A percentile compares a stretch with the other conserved stretches of the same genome.
Conservation (phyloP, 352 stramenopile species). For the Phytophthora idaei region DNA sequence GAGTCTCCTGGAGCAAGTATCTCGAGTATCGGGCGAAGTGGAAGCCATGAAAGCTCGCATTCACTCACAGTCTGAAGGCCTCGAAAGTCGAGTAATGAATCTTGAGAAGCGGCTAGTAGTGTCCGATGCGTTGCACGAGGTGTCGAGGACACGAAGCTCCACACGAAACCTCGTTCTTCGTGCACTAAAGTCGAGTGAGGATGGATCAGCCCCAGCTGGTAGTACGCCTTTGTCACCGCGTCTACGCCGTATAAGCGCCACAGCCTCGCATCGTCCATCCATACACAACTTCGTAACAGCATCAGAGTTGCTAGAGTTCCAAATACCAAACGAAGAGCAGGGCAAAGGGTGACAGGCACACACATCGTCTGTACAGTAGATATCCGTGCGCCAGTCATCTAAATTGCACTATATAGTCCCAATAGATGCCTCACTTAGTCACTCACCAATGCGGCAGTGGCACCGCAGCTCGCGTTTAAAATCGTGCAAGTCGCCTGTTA, state of each 20-base stretch:
- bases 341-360: conserved; percentile 23
- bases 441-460: conserved; percentile 39
- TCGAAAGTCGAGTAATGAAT: conserved; percentile 44
- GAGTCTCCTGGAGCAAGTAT: conserved; percentile 57
- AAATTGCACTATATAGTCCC: too few relatives aligned
- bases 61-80: conserved; percentile 46
- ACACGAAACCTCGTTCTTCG: conserved; percentile 25
- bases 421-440: conserved; percentile 22
- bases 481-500: conserved; percentile 53
- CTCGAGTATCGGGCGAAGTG: conserved; percentile 58
- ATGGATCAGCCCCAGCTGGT: conserved; percentile 10
- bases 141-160: conserved; percentile 35
- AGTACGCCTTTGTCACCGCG: conserved; percentile 2
- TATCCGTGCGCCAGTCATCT: conserved; percentile 5
- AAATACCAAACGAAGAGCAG: conserved; percentile 34
- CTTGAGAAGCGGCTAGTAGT: conserved; percentile 57
- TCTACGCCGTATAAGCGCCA: conserved; percentile 12
- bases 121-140: conserved; percentile 56
- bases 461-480: conserved; percentile 68
- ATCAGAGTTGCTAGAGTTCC: conserved; percentile 68
- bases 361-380: conserved; percentile 15
- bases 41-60: conserved; percentile 54
- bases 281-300: conserved; percentile 64
- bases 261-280: conserved; percentile 39
- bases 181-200: conserved; percentile 15